Conservation (phyloP, 148 eudicot species). For the Salicornia ramosissima region DNA sequence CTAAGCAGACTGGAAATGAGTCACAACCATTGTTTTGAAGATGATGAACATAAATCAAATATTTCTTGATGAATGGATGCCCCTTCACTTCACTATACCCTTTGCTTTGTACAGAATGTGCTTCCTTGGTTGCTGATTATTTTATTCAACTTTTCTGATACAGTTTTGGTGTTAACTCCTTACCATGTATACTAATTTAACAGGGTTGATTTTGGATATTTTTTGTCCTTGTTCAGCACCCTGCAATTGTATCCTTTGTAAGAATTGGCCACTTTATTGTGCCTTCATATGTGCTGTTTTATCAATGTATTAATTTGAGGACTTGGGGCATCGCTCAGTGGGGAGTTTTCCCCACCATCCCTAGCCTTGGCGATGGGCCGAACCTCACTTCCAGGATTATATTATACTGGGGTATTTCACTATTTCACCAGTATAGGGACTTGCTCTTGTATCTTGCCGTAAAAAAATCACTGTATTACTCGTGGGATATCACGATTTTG, state of each 20-base stretch:
- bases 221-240: neutral
- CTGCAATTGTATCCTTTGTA: neutral
- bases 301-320: neutral
- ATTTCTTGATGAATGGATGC: constrained; percentile 21
- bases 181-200: constrained; percentile 9
- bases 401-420: no score
- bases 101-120: constrained; percentile 21
- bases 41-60: constrained; percentile 17
- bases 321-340: no score
- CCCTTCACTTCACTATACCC: constrained; percentile 5
- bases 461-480: no score
- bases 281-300: neutral
- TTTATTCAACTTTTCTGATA: neutral
- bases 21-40: constrained; percentile 9
- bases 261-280: neutral
- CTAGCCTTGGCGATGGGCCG: no score
- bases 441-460: no score
- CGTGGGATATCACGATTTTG: no score
- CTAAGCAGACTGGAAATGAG: neutral
- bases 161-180: neutral
- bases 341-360: no score
- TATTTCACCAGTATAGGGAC: no score
- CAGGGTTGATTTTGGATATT: neutral
- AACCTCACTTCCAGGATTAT: no score
- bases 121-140: constrained; percentile 19